Percentiles rank a stretch among this genome's conserved stretches.
phyloP scores from a whole-genome alignment of 192 early-diverging fungal genomes.

The Entrophospora sp. region DNA sequence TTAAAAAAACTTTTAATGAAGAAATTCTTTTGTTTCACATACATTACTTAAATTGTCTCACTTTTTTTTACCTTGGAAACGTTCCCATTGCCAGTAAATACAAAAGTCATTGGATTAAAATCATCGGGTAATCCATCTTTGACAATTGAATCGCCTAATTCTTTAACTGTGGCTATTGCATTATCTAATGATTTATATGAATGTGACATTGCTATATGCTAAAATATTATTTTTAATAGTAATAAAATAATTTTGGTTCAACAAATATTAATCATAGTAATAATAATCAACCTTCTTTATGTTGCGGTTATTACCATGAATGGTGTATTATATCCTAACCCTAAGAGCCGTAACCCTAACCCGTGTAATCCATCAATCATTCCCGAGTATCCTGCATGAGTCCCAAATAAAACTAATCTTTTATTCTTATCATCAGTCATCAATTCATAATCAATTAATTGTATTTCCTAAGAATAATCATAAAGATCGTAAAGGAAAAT shows the following conservation, averaged over 20 bases:
- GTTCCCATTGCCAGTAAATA: constrained; percentile 86
- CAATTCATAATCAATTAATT: constrained; percentile 93
- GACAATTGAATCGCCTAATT: constrained; percentile 70
- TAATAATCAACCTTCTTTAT: neutral
- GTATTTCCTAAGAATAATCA: constrained; percentile 52
- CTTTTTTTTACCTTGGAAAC: constrained; percentile 58
- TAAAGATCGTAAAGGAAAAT: neutral
- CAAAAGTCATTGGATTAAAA: constrained; percentile 85
- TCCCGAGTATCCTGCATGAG: constrained; percentile 88
- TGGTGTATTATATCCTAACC: constrained; percentile 88
- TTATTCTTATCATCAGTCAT: constrained; percentile 66
- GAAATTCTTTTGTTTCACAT: too few relatives aligned
- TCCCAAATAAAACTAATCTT: constrained; percentile 87
- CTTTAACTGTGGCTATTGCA: constrained; percentile 48
- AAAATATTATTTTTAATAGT: too few relatives aligned
- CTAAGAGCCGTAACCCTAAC: constrained; percentile 83
- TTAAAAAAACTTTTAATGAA: neutral
- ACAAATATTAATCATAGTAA: constrained; percentile 23
- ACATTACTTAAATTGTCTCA: too few relatives aligned
- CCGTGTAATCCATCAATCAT: constrained; percentile 91
- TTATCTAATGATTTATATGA: constrained; percentile 58
- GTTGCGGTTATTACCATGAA: constrained; percentile 56
- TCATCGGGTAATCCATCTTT: constrained; percentile 80
- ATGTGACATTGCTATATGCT: constrained; percentile 67
- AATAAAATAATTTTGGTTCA: constrained; percentile 10